Evolutionary conservation across 495 filamentous ascomycete genomes (phyloP).

Genomic region (Xylaria longipes): DNA sequence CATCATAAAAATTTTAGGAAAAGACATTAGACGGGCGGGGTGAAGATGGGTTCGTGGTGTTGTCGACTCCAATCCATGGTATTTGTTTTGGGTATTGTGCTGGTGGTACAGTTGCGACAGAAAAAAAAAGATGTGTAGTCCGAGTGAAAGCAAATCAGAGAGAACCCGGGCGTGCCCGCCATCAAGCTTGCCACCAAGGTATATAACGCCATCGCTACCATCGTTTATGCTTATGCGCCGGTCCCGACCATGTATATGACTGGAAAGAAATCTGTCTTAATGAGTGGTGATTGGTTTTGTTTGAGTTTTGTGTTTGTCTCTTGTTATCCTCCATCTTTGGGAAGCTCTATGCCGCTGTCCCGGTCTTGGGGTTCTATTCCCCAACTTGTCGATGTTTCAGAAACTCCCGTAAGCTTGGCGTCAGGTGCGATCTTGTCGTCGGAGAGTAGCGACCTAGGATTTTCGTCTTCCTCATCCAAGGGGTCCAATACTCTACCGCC

Average conservation of each 20-base stretch:
- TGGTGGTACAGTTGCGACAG: slow-evolving; percentile 33
- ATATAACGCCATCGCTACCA: slow-evolving; percentile 29
- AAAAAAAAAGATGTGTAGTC: slow-evolving; percentile 27
- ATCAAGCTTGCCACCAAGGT: slow-evolving; percentile 14
- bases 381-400: slow-evolving; percentile 35
- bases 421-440: slow-evolving; percentile 38
- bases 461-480: slow-evolving; percentile 64
- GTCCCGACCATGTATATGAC: slow-evolving; percentile 34
- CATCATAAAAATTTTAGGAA: slow-evolving; percentile 36
- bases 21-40: slow-evolving; percentile 30
- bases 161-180: neutral
- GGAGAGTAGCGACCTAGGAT: slow-evolving; percentile 21
- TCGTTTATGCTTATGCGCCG: slow-evolving; percentile 35
- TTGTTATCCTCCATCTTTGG: slow-evolving; percentile 42
- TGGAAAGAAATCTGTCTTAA: slow-evolving; percentile 28
- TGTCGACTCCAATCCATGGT: slow-evolving; percentile 26
- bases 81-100: slow-evolving; percentile 29
- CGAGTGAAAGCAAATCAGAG: slow-evolving; percentile 26
- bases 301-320: slow-evolving; percentile 13
- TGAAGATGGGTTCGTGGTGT: slow-evolving; percentile 36
- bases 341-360: slow-evolving; percentile 60
- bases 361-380: slow-evolving; percentile 53
- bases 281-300: slow-evolving; percentile 25
- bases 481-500: slow-evolving; percentile 80
- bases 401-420: slow-evolving; percentile 8